Percentiles rank a stretch among this genome's conserved stretches.
phyloP scores from a whole-genome alignment of 2,329 filamentous ascomycete species.

The Aureobasidium namibiae region DNA sequence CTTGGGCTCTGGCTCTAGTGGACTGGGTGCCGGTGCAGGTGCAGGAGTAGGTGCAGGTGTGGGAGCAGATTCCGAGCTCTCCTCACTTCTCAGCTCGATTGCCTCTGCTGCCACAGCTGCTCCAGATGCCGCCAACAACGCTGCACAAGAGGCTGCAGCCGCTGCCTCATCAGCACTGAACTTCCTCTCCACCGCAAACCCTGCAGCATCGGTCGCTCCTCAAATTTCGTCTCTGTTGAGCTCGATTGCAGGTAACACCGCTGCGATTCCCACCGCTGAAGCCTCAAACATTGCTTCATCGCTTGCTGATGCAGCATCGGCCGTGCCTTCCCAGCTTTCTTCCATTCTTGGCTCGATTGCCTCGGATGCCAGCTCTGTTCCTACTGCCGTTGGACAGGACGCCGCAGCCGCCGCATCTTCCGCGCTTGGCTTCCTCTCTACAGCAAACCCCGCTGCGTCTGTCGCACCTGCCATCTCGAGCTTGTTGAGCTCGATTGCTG shows the following conservation, averaged over 20 bases:
- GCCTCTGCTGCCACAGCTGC: not conserved
- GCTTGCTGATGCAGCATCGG: not conserved
- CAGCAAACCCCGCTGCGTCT: not conserved
- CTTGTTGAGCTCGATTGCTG: not conserved
- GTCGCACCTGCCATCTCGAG: not conserved
- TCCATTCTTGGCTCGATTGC: not conserved
- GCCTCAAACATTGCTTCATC: not conserved
- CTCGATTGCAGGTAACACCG: not conserved
- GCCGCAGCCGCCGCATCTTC: not conserved
- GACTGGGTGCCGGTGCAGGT: not conserved
- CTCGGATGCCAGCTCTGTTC: not conserved
- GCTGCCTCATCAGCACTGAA: not conserved
- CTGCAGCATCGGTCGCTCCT: not conserved
- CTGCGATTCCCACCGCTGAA: not conserved
- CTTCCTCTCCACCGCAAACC: not conserved
- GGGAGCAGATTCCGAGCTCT: not conserved
- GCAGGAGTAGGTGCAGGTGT: not conserved
- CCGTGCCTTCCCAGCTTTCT: not conserved
- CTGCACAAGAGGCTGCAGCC: not conserved
- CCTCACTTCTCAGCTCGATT: not conserved
- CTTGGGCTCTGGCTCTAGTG: not conserved
- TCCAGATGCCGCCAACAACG: not conserved
- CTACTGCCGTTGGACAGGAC: not conserved
- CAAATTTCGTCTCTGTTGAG: not conserved
- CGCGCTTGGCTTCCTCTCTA: not conserved